Evolutionary conservation across 1,139 yeast genomes (phyloP), one percentile per base, ranked within the genome.

Genomic region (Pichia sp.): DNA sequence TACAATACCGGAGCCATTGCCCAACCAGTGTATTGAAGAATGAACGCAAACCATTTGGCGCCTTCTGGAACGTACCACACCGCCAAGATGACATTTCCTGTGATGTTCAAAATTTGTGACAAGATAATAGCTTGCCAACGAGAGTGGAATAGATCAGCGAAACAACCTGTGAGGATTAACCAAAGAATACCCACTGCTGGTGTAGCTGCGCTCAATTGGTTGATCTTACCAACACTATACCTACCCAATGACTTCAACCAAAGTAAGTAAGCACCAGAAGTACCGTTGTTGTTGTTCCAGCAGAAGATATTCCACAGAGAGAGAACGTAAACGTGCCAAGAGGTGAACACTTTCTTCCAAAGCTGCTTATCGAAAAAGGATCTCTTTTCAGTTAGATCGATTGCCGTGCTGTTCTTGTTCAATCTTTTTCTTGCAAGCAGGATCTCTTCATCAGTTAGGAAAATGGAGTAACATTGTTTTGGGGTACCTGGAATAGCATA

Each of bases 381-480:
- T 39, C 60, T 48, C 18, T 33, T 31, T 5, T 48, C 15, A 22
- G 32, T 30, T 29, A 30, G 40, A 16, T 28, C 27, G 30, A 38
- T 34, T 22, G 52, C 55, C 6, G 54, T 51, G 47, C 60, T 55
- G 51, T 72, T 71, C 25, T 35, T 52, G n/a, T n/a, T 62, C 57
- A 76, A 66, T 54, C 85, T 68, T 33, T 60, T 61, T 48, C 82
- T 66, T 12, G 84, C 82, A 34, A 79, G 58, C 42, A 69, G 59
- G 27, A 77, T 74, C 45, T 80, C 88, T 31, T 77, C 82, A 50
- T 78, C 83, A 5, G 32, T 35, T 73, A 63, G 41, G 72, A 31
- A 35, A 22, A 32, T 29, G 10, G 32, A 35, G 14, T 27, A 33
- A 14, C 35, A 26, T n/a, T 33, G 18, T 15, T 26, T 26, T 16